phyloP scores from a whole-genome alignment of 768 basidiomycete genomes.

The Rhizopogon vinicolor region DNA sequence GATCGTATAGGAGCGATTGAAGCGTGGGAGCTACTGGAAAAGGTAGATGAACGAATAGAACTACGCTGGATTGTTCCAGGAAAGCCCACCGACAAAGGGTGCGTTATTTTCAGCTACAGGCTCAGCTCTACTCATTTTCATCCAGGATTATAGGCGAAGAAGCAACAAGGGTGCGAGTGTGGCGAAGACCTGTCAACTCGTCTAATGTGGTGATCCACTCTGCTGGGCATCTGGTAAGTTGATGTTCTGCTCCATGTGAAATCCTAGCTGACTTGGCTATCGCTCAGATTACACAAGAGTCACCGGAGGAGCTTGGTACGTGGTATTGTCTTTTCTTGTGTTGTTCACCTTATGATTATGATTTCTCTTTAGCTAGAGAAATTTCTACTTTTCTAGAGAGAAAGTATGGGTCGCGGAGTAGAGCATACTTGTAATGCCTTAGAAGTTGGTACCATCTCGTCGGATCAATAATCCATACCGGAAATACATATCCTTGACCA shows the following conservation, averaged over 20 bases:
- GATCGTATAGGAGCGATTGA: constrained; percentile 29
- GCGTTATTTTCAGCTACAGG: not conserved
- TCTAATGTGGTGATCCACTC: constrained; percentile 23
- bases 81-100: constrained; percentile 8
- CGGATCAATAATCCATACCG: no score
- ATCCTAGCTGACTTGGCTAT: not conserved
- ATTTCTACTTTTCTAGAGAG: no score
- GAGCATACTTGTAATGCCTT: no score
- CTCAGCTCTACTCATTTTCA: not conserved
- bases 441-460: no score
- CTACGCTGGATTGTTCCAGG: constrained; percentile 25
- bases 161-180: constrained; percentile 15
- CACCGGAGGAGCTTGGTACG: constrained; percentile 24
- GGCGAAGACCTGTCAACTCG: constrained; percentile 24
- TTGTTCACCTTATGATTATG: not conserved
- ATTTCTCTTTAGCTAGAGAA: no score
- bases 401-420: no score
- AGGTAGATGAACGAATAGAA: constrained; percentile 19
- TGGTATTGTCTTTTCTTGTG: not conserved
- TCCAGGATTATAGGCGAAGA: constrained; percentile 12
- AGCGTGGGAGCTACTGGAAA: constrained; percentile 21
- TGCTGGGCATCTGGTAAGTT: constrained; percentile 23
- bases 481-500: no score
- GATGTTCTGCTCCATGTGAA: not conserved
- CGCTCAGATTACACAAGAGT: constrained; percentile 22